Percentiles rank a stretch among this genome's conserved stretches.
phyloP scores from a whole-genome alignment of 2,329 filamentous ascomycete genomes.

The Pyricularia pennisetigena region DNA sequence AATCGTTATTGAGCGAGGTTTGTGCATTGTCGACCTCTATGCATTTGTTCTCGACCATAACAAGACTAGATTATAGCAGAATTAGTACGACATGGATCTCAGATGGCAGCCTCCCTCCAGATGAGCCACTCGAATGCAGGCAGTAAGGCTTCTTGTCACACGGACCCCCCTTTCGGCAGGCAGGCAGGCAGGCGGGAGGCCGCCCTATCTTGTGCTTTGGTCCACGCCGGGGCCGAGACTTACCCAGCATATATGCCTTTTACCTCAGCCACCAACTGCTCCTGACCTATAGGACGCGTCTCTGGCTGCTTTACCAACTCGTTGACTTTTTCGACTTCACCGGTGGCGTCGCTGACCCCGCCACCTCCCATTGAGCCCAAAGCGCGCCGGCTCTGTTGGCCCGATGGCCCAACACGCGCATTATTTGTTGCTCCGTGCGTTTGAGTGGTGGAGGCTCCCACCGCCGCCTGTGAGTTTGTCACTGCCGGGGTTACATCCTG shows the following conservation, averaged over 20 bases:
- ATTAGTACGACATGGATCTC: too few relatives aligned
- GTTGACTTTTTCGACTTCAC: not conserved
- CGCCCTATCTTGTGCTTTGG: too few relatives aligned
- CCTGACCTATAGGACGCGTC: constrained; percentile 61
- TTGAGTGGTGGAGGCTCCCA: too few relatives aligned
- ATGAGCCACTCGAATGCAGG: too few relatives aligned
- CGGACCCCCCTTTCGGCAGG: too few relatives aligned
- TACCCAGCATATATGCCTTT: constrained; percentile 70
- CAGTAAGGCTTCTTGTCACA: too few relatives aligned
- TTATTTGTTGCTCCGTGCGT: not conserved
- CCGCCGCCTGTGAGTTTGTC: not conserved
- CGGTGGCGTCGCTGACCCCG: not conserved
- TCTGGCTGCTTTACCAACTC: constrained; percentile 38
- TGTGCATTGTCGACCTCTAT: constrained; percentile 69
- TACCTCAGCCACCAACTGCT: constrained; percentile 71
- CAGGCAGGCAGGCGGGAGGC: too few relatives aligned
- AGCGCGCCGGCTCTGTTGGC: not conserved
- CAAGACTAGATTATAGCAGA: constrained; percentile 28
- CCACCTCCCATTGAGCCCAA: not conserved
- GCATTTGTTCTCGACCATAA: constrained; percentile 81
- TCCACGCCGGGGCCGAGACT: too few relatives aligned
- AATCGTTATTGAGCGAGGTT: constrained; percentile 25
- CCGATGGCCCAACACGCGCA: not conserved
- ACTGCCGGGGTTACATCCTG: not conserved
- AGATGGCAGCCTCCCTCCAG: too few relatives aligned